Conservation (phyloP, 805 yeast genomes). For the Suhomyces pyralidae region DNA sequence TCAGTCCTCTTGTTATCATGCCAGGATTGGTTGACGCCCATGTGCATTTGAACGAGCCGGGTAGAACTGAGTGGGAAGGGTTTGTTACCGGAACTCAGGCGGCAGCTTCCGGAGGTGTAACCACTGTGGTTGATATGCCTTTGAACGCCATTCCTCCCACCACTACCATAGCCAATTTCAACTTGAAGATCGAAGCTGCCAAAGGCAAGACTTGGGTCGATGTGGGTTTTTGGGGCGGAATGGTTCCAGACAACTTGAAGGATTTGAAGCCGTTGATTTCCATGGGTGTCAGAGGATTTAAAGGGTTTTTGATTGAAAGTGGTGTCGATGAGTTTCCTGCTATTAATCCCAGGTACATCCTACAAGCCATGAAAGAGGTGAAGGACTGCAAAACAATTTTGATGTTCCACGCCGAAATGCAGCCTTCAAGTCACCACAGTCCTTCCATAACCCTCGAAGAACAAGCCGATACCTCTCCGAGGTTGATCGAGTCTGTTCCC, state of each 20-base stretch:
- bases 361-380: constrained; percentile 61
- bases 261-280: constrained; percentile 72
- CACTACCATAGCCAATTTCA: constrained; percentile 73
- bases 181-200: constrained; percentile 76
- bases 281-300: constrained; percentile 91
- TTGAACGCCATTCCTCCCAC: constrained; percentile 95
- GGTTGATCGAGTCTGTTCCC: background rate
- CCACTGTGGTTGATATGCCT: constrained; percentile 96
- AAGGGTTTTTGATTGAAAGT: constrained; percentile 86
- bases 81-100: constrained; percentile 94
- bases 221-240: constrained; percentile 95
- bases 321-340: constrained; percentile 98
- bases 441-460: background rate
- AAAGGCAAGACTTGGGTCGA: constrained; percentile 85
- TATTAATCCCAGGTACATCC: constrained; percentile 61
- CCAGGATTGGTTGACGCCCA: constrained; percentile 95
- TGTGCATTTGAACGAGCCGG: constrained; percentile 94
- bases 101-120: constrained; percentile 94
- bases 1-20: constrained; percentile 62
- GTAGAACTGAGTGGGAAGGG: constrained; percentile 99
- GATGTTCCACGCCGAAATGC: constrained; percentile 94
- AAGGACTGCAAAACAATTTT: constrained; percentile 64
- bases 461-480: constrained; percentile 1
- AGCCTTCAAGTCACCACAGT: constrained; percentile 30
- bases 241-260: constrained; percentile 72